Evolutionary conservation across 116 monocot genomes (phyloP), one percentile per base, ranked within the genome.

Genomic region (Dioscorea cayenensis): DNA sequence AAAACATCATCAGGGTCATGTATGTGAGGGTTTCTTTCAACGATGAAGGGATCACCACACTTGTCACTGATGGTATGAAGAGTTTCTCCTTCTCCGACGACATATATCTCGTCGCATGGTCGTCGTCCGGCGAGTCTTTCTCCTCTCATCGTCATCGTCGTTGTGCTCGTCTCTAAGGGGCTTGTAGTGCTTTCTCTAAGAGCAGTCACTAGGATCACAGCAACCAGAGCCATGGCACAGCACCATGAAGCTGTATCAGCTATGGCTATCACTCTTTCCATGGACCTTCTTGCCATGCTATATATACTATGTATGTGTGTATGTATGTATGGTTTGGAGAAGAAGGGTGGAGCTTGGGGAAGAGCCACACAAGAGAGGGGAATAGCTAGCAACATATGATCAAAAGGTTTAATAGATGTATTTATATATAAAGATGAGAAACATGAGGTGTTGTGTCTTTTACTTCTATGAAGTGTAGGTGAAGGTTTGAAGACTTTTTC

Each of bases 21-120:
- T 19, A 94, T 78, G 66, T 94, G 94, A 12, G 90, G 94, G 67
- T 94, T 94, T 50, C 77, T 77, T 78, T 94, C 90, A 17, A 94
- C 81, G 73, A 94, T 90, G 76, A 83, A 94, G 29, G 87, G 90
- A 70, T 94, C 94, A 19, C 80, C 85, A 69, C 90, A 94, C 85
- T 80, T 87, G 66, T 84, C 94, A 77, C 87, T 87, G 68, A 94
- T 94, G 18, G 80, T 87, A 66, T 90, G 85, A 29, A 94, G 90
- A 58, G 94, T 94, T 66, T 94, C 94, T 36, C 94, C 94, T 29
- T 94, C 94, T 1, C 85, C 75, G 13, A 94, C 94, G 17, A 90
- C 90, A 21, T 94, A 94, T 14, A 90, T 85, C 78, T 94, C 90
- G 9, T 90, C 85, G 72, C 94, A 94, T 7, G 83, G 84, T 61